Evolutionary conservation across 148 eudicot genomes (phyloP).

Genomic region (Salicornia ramosissima): DNA sequence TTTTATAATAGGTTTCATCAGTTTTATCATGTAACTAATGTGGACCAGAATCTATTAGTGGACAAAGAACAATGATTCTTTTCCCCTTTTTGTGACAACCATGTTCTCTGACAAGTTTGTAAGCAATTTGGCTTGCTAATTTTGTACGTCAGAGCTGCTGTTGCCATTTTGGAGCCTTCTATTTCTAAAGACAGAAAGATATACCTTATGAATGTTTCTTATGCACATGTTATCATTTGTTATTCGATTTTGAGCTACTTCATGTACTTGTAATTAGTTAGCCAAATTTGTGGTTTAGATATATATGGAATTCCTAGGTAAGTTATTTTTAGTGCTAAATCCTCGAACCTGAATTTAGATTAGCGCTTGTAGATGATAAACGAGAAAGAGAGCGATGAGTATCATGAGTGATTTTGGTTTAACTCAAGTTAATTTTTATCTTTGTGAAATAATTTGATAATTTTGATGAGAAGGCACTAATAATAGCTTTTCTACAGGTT

Average conservation of each 20-base stretch:
- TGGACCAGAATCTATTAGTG: conserved; percentile 16
- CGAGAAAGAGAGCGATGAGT: too few relatives aligned
- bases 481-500: conserved; percentile 42
- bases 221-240: background rate
- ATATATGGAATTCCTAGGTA: background rate
- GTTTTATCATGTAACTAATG: conserved; percentile 15
- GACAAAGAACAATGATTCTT: background rate
- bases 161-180: background rate
- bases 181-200: background rate
- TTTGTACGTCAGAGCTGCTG: background rate
- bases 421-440: background rate
- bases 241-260: background rate
- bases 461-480: background rate
- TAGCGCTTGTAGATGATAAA: background rate
- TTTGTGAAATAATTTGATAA: background rate
- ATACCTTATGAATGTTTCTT: background rate
- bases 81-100: background rate
- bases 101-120: background rate
- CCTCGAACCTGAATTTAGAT: background rate
- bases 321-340: background rate
- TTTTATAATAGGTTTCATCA: conserved; percentile 9
- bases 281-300: background rate
- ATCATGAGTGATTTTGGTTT: background rate
- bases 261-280: background rate
- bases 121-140: background rate